Evolutionary conservation across 2,329 filamentous ascomycete genomes (phyloP).

Genomic region (Aspergillus pseudonomiae): DNA sequence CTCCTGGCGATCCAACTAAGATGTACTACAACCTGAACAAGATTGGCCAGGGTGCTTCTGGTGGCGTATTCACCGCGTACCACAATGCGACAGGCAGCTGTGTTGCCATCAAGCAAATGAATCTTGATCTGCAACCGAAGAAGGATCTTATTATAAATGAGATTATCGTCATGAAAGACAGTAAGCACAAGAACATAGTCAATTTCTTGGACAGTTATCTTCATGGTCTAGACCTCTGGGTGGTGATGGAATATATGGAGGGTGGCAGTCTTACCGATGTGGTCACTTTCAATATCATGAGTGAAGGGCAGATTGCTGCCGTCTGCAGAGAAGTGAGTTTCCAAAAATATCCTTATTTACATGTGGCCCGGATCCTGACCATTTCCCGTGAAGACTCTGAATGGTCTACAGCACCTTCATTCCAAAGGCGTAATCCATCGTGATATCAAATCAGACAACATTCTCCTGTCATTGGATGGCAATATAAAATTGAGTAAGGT

Average conservation of each 20-base stretch:
- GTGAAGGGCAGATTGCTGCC: slow-evolving; percentile 92
- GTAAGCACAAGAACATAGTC: slow-evolving; percentile 96
- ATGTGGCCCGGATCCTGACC: slow-evolving; percentile 19
- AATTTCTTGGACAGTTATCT: slow-evolving; percentile 99
- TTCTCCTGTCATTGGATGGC: slow-evolving; percentile 87
- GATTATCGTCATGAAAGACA: slow-evolving; percentile 98
- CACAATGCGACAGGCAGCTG: slow-evolving; percentile 81
- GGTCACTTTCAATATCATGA: slow-evolving; percentile 99
- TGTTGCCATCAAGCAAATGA: slow-evolving; percentile 99
- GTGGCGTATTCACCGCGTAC: slow-evolving; percentile 91
- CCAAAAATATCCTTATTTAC: not conserved
- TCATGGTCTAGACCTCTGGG: slow-evolving; percentile 88
- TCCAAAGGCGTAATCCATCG: slow-evolving; percentile 98
- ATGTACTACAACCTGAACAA: slow-evolving; percentile 88
- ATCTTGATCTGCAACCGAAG: slow-evolving; percentile 96
- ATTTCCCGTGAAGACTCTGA: slow-evolving; percentile 63
- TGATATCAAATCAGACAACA: slow-evolving; percentile 99
- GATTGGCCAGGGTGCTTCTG: slow-evolving; percentile 96
- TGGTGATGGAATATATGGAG: slow-evolving; percentile 99
- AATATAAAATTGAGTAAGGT: slow-evolving; percentile 93
- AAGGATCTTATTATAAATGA: slow-evolving; percentile 99
- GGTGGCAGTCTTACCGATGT: slow-evolving; percentile 96
- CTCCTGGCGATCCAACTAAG: slow-evolving; percentile 81
- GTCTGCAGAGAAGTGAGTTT: slow-evolving; percentile 78
- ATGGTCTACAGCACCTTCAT: slow-evolving; percentile 90